A percentile compares a stretch with the other conserved stretches of the same genome.
phyloP scores from a whole-genome alignment of 2,329 filamentous ascomycete genomes.

The Sarocladiaceae sp. region DNA sequence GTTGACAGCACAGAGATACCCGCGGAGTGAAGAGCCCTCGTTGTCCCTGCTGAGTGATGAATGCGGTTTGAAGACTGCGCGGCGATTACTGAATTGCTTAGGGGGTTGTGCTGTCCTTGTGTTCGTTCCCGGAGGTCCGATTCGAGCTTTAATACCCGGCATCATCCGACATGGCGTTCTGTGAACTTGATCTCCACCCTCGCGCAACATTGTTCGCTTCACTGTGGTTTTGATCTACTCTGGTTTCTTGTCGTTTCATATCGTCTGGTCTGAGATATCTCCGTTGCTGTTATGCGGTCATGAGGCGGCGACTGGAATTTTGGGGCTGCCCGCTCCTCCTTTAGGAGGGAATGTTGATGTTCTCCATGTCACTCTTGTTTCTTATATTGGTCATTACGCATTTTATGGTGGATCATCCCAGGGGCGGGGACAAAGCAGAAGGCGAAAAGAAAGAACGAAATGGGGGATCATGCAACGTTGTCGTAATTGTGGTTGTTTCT shows the following conservation, averaged over 20 bases:
- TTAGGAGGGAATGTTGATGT: neutral
- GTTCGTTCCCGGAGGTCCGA: conserved; percentile 3
- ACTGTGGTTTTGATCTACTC: neutral
- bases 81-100: neutral
- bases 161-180: conserved; percentile 9
- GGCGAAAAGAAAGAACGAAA: neutral
- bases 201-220: neutral
- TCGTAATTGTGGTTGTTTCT: neutral
- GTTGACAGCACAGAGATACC: conserved; percentile 39
- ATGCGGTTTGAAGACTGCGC: neutral
- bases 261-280: neutral
- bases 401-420: neutral
- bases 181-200: conserved; percentile 2
- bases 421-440: neutral
- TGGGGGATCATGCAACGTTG: too few relatives aligned
- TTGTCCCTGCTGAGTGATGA: conserved; percentile 6
- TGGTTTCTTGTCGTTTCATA: neutral
- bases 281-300: conserved; percentile 7
- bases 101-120: conserved; percentile 1
- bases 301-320: neutral
- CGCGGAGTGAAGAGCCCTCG: conserved; percentile 5
- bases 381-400: conserved; percentile 1
- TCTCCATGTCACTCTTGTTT: too few relatives aligned
- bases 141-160: conserved; percentile 10
- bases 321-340: neutral